Base-by-base conservation (phyloP, 2,329 filamentous ascomycete genomes). In the Biscogniauxia sp. region DNA sequence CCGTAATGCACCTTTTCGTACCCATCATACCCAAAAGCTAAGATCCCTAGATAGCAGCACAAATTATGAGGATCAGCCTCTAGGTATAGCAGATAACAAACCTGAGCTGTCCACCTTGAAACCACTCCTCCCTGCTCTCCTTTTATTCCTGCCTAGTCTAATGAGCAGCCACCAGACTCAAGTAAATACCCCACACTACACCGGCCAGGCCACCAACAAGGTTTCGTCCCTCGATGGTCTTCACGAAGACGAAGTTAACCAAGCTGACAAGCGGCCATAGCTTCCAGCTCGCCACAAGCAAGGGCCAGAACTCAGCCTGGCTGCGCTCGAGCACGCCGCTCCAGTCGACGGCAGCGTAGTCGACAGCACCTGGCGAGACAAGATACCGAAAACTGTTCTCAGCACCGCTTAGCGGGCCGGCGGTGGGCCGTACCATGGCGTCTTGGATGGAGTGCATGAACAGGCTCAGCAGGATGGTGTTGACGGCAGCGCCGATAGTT, bases 101-200 rank as follows among this genome's bases (percentile, higher is more conserved):
- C 11, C 28, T 32, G 28, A 32, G 3, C 28, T 50, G 17, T 60
- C 20, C 19, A 11, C 49, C 19, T 32, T 51, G 9, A 6, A 20
- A 8, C n/a, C 8, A 32, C 19, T 17, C 23, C 25, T 17, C 0
- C 19, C 19, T 41, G 20, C 3, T 19, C n/a, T 11, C 8, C 37
- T 55, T 59, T 20, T 9, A 23, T 23, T 45, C 51, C 23, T 23
- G 5, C 51, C 23, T 23, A 23, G 23, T 49, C 6, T 64, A 67
- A 19, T 59, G 67, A n/a, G 76, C 79, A 45, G 81, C 82, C 64
- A 86, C 75, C 69, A 93, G 76, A 71, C 89, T 92, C 76, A 93
- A 78, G 73, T 91, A 93, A 51, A 93, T 80, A 0, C 88, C 88
- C 91, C 91, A 94, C 15, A 79, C 82, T 23, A 94, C 80, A 5